These are phyloP conservation scores for Juglanconis sp. DNA, from an alignment of 2,329 filamentous ascomycete species.

Conservation along the genomic window DNA sequence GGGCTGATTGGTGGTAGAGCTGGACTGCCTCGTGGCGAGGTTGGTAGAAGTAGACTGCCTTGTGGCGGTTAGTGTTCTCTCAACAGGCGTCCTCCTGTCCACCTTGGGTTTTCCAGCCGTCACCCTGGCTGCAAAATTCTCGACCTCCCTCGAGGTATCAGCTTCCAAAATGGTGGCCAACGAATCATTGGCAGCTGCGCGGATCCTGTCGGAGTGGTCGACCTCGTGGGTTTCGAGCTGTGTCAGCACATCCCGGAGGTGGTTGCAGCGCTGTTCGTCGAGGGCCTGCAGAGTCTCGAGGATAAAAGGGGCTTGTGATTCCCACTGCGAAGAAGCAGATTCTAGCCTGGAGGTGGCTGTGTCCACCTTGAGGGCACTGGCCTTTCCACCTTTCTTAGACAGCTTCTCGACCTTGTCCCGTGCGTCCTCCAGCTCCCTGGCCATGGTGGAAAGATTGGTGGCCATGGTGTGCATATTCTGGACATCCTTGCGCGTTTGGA, in stretches of 20 bases:
- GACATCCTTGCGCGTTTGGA: conserved; percentile 72
- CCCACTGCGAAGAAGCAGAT: conserved; percentile 80
- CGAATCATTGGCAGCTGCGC: conserved; percentile 72
- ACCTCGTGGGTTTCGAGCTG: conserved; percentile 91
- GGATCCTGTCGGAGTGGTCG: conserved; percentile 76
- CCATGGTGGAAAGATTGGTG: conserved; percentile 74
- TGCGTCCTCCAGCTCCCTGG: conserved; percentile 79
- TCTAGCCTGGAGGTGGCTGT: conserved; percentile 71
- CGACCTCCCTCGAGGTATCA: conserved; percentile 82
- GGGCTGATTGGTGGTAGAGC: conserved; percentile 27
- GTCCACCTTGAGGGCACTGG: conserved; percentile 74
- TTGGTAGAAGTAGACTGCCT: conserved; percentile 39
- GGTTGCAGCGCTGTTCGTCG: conserved; percentile 85
- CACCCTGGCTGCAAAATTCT: conserved; percentile 56
- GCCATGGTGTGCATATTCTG: conserved; percentile 78
- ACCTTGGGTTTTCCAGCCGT: conserved; percentile 42
- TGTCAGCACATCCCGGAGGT: conserved; percentile 84
- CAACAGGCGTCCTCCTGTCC: conserved; percentile 37
- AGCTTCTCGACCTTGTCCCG: conserved; percentile 85
- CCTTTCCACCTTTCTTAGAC: conserved; percentile 72
- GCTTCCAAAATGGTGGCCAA: conserved; percentile 82
- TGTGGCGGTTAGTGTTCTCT: conserved; percentile 20
- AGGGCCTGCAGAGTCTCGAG: conserved; percentile 89
- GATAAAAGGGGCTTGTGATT: conserved; percentile 89
- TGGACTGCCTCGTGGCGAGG: conserved; percentile 38